phyloP scores from a whole-genome alignment of 345 rosid genomes.

The Mallotus nudiflorus region DNA sequence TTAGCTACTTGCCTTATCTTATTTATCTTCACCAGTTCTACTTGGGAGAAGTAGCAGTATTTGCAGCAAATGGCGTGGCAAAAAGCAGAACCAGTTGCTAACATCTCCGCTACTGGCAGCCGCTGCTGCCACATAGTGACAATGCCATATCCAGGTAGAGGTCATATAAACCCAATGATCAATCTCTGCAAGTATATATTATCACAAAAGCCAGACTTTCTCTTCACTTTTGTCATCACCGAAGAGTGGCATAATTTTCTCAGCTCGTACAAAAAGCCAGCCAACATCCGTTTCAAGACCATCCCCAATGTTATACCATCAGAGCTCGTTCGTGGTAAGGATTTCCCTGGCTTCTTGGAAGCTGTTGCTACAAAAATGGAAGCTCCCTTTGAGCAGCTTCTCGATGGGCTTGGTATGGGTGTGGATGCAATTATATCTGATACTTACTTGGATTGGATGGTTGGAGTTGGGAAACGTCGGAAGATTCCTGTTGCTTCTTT shows the following conservation, averaged over 20 bases:
- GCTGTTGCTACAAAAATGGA: slow-evolving; percentile 24
- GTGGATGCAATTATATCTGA: slow-evolving; percentile 16
- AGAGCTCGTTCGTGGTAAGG: slow-evolving; percentile 23
- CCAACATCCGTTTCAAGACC: slow-evolving; percentile 14
- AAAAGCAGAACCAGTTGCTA: no score
- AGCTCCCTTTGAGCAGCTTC: slow-evolving; percentile 21
- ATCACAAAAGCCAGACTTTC: neutral
- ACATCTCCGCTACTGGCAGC: neutral
- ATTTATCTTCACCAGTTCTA: no score
- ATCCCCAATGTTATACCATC: slow-evolving; percentile 32
- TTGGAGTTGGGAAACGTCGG: slow-evolving; percentile 14
- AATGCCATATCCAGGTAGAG: slow-evolving; percentile 23
- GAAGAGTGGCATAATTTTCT: slow-evolving; percentile 16
- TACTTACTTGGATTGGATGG: slow-evolving; percentile 20
- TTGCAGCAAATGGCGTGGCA: no score
- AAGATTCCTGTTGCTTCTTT: slow-evolving; percentile 29
- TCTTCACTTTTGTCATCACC: slow-evolving; percentile 10
- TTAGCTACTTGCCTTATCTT: no score
- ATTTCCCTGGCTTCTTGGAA: slow-evolving; percentile 13
- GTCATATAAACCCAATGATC: slow-evolving; percentile 24
- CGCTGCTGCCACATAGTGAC: slow-evolving; percentile 18
- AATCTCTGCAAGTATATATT: slow-evolving; percentile 15
- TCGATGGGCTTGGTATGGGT: slow-evolving; percentile 10
- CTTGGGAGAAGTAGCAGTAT: no score
- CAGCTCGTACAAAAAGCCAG: neutral